Evolutionary conservation across 2,329 filamentous ascomycete species (phyloP).

Genomic region (Sporothrix sp.): DNA sequence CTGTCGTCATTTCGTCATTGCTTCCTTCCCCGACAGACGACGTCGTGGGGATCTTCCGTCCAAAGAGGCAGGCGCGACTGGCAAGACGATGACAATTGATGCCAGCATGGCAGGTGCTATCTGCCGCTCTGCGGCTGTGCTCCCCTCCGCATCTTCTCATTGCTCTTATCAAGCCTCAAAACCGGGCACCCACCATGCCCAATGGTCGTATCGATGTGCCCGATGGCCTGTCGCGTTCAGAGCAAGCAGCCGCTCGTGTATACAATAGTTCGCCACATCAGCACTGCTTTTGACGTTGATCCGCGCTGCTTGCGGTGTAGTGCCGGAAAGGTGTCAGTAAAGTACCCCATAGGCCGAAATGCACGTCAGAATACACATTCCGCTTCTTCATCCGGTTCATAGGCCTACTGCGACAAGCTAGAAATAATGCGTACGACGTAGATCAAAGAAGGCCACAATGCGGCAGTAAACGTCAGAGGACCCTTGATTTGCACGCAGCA

Average conservation of each 20-base stretch:
- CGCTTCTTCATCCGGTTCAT: too few relatives aligned
- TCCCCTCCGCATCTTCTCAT: too few relatives aligned
- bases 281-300: background rate
- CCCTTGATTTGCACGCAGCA: conserved; percentile 3
- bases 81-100: background rate
- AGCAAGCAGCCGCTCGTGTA: too few relatives aligned
- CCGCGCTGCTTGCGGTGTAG: background rate
- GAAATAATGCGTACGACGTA: too few relatives aligned
- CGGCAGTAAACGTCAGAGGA: background rate
- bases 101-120: background rate
- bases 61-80: background rate
- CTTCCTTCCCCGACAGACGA: background rate
- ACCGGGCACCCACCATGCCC: too few relatives aligned
- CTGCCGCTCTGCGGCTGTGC: too few relatives aligned
- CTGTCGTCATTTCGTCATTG: conserved; percentile 7
- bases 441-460: background rate
- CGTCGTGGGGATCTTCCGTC: background rate
- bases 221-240: too few relatives aligned
- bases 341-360: background rate
- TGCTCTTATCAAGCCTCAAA: too few relatives aligned
- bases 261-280: background rate
- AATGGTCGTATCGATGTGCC: too few relatives aligned
- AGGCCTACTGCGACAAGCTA: too few relatives aligned
- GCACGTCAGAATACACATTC: background rate
- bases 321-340: background rate